A percentile compares a stretch with the other conserved stretches of the same genome.
Conservation (phyloP, 2,329 filamentous ascomycete species). For the Talaromyces sp. region DNA sequence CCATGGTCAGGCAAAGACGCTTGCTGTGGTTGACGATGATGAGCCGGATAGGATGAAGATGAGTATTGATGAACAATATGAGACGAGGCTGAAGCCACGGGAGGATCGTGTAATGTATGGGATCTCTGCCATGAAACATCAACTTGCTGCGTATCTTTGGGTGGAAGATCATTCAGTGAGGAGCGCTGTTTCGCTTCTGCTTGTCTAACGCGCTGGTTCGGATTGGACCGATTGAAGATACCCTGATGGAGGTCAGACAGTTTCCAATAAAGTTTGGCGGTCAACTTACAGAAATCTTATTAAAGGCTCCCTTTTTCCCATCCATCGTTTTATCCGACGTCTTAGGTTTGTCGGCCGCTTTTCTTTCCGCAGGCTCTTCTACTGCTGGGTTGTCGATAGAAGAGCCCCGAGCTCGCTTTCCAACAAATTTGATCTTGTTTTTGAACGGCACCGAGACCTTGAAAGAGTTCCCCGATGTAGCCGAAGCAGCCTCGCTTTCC, state of each 20-base stretch:
- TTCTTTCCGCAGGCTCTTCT: not conserved
- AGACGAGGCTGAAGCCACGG: not conserved
- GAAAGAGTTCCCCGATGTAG: constrained; percentile 8
- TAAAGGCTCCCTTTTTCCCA: constrained; percentile 1
- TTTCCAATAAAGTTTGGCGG: not conserved
- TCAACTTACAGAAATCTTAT: constrained; percentile 6
- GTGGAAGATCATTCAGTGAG: not conserved
- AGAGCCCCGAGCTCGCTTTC: not conserved
- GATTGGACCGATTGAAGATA: constrained; percentile 6
- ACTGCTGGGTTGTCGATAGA: not conserved
- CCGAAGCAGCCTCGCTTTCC: constrained; percentile 5
- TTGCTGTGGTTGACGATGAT: not conserved
- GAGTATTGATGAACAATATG: not conserved
- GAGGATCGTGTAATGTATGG: not conserved
- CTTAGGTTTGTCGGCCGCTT: not conserved
- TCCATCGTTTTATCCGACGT: constrained; percentile 7
- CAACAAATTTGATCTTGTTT: constrained; percentile 9
- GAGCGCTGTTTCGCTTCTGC: not conserved
- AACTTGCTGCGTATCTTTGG: not conserved
- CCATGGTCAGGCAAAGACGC: not conserved
- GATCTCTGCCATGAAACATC: not conserved
- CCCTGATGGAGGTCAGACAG: constrained; percentile 3
- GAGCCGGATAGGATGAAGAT: not conserved
- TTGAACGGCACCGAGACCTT: constrained; percentile 7
- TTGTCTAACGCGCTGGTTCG: not conserved